phyloP scores from a whole-genome alignment of 352 stramenopile genomes.

The Phytophthora kernoviae region DNA sequence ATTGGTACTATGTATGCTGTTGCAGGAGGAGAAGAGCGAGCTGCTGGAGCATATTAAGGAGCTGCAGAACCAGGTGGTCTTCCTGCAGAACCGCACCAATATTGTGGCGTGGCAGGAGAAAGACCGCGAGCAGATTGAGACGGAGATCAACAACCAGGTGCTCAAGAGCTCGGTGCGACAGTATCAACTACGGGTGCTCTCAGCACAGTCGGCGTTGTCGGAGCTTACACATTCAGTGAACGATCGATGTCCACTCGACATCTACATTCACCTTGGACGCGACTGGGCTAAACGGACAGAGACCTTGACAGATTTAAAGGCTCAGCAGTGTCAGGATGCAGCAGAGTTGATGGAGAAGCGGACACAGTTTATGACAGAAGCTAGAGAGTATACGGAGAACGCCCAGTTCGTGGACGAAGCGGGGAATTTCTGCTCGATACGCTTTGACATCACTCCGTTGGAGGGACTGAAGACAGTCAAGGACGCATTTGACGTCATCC shows the following conservation, averaged over 20 bases:
- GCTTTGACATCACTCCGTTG: constrained; percentile 46
- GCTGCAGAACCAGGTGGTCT: constrained; percentile 37
- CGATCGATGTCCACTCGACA: constrained; percentile 37
- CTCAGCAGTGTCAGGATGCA: constrained; percentile 44
- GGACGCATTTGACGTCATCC: constrained; percentile 41
- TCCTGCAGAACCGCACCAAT: constrained; percentile 33
- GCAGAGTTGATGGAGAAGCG: constrained; percentile 47
- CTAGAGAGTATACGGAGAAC: constrained; percentile 35
- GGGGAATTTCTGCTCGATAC: constrained; percentile 47
- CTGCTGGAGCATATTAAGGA: constrained; percentile 39
- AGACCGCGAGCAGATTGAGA: constrained; percentile 28
- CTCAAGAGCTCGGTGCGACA: constrained; percentile 38
- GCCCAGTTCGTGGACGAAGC: constrained; percentile 50
- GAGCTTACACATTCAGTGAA: constrained; percentile 36
- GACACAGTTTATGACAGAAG: constrained; percentile 45
- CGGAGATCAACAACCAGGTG: constrained; percentile 34
- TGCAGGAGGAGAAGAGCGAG: constrained; percentile 45
- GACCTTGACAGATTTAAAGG: constrained; percentile 36
- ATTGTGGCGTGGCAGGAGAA: constrained; percentile 36
- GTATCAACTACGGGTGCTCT: constrained; percentile 41
- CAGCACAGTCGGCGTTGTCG: constrained; percentile 41
- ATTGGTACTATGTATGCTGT: neutral
- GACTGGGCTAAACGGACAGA: constrained; percentile 31
- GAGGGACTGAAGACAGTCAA: constrained; percentile 34
- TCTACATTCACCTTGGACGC: constrained; percentile 48